These are phyloP conservation scores for Didymella keratinophila DNA, from an alignment of 2,329 filamentous ascomycete genomes.

Conservation along the genomic window DNA sequence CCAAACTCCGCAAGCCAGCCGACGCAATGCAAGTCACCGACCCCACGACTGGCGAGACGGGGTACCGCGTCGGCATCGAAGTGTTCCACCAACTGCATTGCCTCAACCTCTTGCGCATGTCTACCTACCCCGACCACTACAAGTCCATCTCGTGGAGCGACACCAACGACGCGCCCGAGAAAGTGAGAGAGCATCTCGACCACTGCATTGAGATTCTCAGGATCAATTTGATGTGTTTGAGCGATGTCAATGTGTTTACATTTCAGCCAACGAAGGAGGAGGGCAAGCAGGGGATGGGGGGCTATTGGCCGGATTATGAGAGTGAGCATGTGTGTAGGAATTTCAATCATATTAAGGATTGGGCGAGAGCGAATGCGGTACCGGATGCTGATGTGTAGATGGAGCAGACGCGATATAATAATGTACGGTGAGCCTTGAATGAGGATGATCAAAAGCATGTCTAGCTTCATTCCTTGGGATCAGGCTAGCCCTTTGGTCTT, in stretches of 20 bases:
- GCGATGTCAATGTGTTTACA: slow-evolving; percentile 48
- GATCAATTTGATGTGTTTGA: slow-evolving; percentile 49
- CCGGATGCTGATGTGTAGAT: slow-evolving; percentile 34
- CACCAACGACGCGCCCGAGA: slow-evolving; percentile 40
- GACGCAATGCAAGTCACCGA: slow-evolving; percentile 64
- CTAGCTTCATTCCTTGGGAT: not conserved
- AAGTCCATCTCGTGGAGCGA: slow-evolving; percentile 38
- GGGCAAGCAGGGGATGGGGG: slow-evolving; percentile 29
- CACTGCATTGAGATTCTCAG: slow-evolving; percentile 49
- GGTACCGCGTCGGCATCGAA: slow-evolving; percentile 67
- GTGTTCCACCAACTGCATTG: slow-evolving; percentile 62
- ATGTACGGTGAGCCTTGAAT: not conserved
- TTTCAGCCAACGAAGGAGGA: slow-evolving; percentile 32
- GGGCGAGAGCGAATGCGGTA: slow-evolving; percentile 46
- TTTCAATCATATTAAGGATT: slow-evolving; percentile 45
- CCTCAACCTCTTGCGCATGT: slow-evolving; percentile 47
- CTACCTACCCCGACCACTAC: slow-evolving; percentile 46
- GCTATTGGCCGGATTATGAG: slow-evolving; percentile 45
- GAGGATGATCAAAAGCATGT: not conserved
- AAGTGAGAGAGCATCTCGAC: slow-evolving; percentile 40
- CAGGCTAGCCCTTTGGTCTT: too few relatives aligned
- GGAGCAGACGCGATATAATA: too few relatives aligned
- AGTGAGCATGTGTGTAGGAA: slow-evolving; percentile 45
- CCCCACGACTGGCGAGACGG: slow-evolving; percentile 63
- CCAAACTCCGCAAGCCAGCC: slow-evolving; percentile 61